Evolutionary conservation across 768 basidiomycete genomes (phyloP).

Genomic region (Mycena galericulata): DNA sequence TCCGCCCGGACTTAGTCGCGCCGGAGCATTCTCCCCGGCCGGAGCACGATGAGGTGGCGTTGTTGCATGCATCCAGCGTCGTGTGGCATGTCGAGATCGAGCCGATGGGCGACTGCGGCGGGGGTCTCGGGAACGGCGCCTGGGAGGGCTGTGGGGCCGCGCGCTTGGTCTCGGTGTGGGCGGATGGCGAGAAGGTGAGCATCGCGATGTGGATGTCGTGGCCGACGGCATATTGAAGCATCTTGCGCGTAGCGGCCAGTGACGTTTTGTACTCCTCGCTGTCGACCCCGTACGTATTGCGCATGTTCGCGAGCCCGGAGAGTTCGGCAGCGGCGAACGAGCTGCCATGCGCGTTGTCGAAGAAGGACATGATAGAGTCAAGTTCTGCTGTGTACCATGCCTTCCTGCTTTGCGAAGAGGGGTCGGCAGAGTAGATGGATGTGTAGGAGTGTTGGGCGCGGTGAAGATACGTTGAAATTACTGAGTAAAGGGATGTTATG

Average conservation of each 20-base stretch:
- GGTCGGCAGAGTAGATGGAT: conserved; percentile 59
- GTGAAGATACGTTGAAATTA: conserved; percentile 68
- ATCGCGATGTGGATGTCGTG: conserved; percentile 62
- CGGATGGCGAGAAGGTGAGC: conserved; percentile 58
- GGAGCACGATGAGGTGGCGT: conserved; percentile 75
- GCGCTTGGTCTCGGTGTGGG: conserved; percentile 48
- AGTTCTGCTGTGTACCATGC: conserved; percentile 48
- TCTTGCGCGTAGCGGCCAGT: conserved; percentile 56
- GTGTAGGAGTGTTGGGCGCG: conserved; percentile 71
- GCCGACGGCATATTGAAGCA: conserved; percentile 57
- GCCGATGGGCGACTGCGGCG: conserved; percentile 66
- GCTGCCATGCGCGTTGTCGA: conserved; percentile 61
- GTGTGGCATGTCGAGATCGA: conserved; percentile 73
- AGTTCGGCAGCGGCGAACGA: conserved; percentile 76
- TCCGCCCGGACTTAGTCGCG: conserved; percentile 69
- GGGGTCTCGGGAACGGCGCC: conserved; percentile 59
- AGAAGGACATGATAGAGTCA: conserved; percentile 61
- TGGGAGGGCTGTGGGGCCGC: conserved; percentile 57
- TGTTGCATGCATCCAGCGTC: conserved; percentile 64
- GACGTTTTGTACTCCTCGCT: conserved; percentile 69
- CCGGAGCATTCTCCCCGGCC: conserved; percentile 75
- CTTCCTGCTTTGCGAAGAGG: conserved; percentile 49
- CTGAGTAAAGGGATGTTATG: conserved; percentile 57
- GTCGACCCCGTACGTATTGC: conserved; percentile 56
- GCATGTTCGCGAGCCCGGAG: conserved; percentile 61